Evolutionary conservation across 495 filamentous ascomycete genomes (phyloP), one percentile per base, ranked within the genome.

Genomic region (Neurospora sp.): DNA sequence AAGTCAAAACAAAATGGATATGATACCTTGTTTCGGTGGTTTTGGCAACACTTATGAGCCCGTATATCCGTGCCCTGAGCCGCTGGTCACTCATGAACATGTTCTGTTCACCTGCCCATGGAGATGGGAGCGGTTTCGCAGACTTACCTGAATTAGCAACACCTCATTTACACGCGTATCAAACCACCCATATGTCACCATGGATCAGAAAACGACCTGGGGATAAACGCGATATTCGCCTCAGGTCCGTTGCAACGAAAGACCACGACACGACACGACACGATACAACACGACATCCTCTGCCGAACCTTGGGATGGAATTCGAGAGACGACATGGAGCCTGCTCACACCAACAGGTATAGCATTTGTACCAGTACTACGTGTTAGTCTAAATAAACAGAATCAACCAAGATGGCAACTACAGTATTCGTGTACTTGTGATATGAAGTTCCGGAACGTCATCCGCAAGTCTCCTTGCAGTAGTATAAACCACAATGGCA

Each of bases 21-120:
- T 77, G 75, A 77, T 77, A 75, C 73, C 75, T 74, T 74, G n/a
- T 70, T 37, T 38, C 65, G n/a, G n/a, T 69, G 72, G 37, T 44
- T 61, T 65, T 65, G 53, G 53, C 27, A 65, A 65, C 14, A 35
- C 5, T 65, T 22, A 65, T 35, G 27, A 31, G 53, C 53, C 53
- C 53, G 35, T 65, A 65, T 35, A 7, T 65, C n/a, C 18, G 44
- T 37, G 47, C 14, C 14, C 27, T 35, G 27, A 65, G 47, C 10
- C 20, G 47, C 47, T 59, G 47, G 47, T 59, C 5, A 59, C 47
- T 59, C 4, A 27, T 14, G 45, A 53, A 53, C 8, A 20, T 10
- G 45, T 27, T 53, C 45, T 53, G 47, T 45, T 45, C 41, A n/a
- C 41, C 44, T 45, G 44, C 18, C 42, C 44, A 20, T 20, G n/a